These are phyloP conservation scores for Clavispora vitiphila DNA, from an alignment of 805 yeast genomes.

Conservation along the genomic window DNA sequence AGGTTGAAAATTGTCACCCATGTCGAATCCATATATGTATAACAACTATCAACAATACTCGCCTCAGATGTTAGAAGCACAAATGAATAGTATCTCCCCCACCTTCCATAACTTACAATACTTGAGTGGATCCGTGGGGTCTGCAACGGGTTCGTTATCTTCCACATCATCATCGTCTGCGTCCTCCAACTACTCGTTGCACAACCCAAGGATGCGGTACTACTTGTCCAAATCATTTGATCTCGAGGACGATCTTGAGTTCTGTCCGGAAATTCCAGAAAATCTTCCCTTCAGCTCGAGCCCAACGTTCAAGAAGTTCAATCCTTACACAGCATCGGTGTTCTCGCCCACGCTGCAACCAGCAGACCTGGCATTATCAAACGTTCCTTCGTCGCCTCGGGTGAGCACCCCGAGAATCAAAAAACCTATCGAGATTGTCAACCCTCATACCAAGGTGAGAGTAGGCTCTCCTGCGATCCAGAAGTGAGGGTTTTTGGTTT, in stretches of 20 bases:
- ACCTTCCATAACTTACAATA: conserved; percentile 25
- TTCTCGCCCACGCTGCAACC: conserved; percentile 43
- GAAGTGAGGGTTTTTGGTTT: conserved; percentile 2
- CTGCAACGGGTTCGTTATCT: conserved; percentile 9
- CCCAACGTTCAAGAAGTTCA: conserved; percentile 47
- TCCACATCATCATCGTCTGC: conserved; percentile 11
- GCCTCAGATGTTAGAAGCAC: conserved; percentile 23
- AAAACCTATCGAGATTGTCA: conserved; percentile 57
- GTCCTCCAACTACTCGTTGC: conserved; percentile 31
- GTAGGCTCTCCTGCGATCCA: conserved; percentile 44
- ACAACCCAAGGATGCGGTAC: conserved; percentile 49
- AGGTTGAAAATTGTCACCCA: conserved; percentile 5
- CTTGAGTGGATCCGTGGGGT: conserved; percentile 6
- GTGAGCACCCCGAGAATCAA: conserved; percentile 53
- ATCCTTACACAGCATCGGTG: conserved; percentile 62
- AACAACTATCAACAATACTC: conserved; percentile 30
- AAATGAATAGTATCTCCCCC: conserved; percentile 24
- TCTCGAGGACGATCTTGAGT: conserved; percentile 58
- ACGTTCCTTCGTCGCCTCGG: conserved; percentile 33
- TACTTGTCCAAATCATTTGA: conserved; percentile 59
- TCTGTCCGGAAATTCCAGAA: conserved; percentile 56
- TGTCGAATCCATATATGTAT: conserved; percentile 35
- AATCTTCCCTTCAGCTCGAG: conserved; percentile 15
- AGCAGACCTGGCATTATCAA: conserved; percentile 15
- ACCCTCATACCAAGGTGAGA: conserved; percentile 57